Conservation (phyloP, 176 grass and related monocot species). For the Zizania latifolia region DNA sequence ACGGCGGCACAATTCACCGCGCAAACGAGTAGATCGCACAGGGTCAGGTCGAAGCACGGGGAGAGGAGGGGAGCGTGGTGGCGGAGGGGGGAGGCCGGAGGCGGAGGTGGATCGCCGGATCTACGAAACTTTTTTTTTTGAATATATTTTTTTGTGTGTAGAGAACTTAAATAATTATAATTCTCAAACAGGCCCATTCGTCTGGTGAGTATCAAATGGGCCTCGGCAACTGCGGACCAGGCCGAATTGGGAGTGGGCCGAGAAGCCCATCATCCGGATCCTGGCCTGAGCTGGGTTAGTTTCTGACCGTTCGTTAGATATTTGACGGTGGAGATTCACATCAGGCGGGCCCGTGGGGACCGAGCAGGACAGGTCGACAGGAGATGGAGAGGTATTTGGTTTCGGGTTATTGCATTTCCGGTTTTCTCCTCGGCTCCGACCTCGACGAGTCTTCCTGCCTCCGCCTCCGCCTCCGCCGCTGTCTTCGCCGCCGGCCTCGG, state of each 20-base stretch:
- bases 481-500: constrained; percentile 11
- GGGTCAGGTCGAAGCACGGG: not conserved
- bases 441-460: not conserved
- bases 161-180: too few relatives aligned
- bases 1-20: not conserved
- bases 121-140: too few relatives aligned
- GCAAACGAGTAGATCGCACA: not conserved
- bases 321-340: not conserved
- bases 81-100: too few relatives aligned
- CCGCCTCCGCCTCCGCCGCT: not conserved
- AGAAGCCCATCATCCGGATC: not conserved
- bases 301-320: not conserved
- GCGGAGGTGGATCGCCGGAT: not conserved
- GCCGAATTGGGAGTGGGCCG: not conserved
- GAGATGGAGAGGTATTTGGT: not conserved
- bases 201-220: not conserved
- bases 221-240: not conserved
- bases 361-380: too few relatives aligned
- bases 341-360: not conserved
- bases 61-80: not conserved
- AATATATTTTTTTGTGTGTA: too few relatives aligned
- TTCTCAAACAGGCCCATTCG: too few relatives aligned
- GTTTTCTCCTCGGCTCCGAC: not conserved
- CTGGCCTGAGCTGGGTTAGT: not conserved
- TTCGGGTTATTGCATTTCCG: constrained; percentile 21